These are phyloP conservation scores for Skeletonema potamos DNA, from an alignment of 108 stramenopile genomes.

Conservation along the genomic window DNA sequence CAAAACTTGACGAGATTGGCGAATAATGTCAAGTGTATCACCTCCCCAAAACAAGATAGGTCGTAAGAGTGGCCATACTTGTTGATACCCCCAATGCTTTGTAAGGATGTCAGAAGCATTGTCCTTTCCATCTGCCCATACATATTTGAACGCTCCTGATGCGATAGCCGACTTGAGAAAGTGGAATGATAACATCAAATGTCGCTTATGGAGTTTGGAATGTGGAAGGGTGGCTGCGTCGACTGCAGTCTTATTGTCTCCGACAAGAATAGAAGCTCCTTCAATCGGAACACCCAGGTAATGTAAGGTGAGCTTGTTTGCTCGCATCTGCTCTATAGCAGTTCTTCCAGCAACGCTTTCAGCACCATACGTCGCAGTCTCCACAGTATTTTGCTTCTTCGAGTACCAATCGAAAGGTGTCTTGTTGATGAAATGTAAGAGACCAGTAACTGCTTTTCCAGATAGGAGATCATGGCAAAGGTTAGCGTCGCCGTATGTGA, in stretches of 20 bases:
- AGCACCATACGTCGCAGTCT: constrained; percentile 24
- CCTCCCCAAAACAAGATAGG: too few relatives aligned
- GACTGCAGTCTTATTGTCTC: neutral
- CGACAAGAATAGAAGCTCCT: neutral
- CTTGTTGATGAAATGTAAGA: constrained; percentile 19
- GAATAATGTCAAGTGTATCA: too few relatives aligned
- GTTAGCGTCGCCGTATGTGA: constrained; percentile 39
- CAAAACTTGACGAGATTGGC: too few relatives aligned
- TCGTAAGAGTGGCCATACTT: too few relatives aligned
- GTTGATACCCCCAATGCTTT: neutral
- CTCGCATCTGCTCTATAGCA: constrained; percentile 17
- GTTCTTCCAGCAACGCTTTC: neutral
- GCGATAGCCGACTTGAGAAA: constrained; percentile 18
- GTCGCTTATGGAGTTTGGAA: constrained; percentile 13
- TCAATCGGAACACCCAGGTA: neutral
- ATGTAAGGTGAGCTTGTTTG: neutral
- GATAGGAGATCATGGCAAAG: constrained; percentile 5
- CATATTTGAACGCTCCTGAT: neutral
- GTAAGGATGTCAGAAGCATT: constrained; percentile 26
- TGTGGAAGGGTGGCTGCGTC: neutral
- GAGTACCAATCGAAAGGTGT: constrained; percentile 39
- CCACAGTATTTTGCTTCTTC: constrained; percentile 48
- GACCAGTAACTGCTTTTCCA: constrained; percentile 34
- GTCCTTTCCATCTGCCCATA: constrained; percentile 1
- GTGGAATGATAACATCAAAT: constrained; percentile 18